phyloP scores from a whole-genome alignment of 257 asterid genomes.

The Forsythia suspensa region DNA sequence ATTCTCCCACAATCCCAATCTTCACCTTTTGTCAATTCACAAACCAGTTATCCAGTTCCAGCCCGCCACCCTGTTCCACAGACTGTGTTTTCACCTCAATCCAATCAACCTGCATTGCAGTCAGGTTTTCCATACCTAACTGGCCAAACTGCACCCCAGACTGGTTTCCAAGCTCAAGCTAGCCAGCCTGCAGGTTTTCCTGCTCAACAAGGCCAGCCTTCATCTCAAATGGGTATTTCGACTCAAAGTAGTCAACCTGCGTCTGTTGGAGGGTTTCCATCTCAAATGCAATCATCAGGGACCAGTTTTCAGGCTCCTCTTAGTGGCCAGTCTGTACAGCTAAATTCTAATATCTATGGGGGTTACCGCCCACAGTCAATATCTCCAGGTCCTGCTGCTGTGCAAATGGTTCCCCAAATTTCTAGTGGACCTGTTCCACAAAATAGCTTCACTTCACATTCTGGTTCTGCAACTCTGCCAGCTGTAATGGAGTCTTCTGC shows the following conservation, averaged over 20 bases:
- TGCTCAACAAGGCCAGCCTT: constrained; percentile 56
- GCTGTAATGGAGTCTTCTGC: constrained; percentile 46
- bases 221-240: constrained; percentile 43
- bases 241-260: constrained; percentile 50
- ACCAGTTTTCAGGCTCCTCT: constrained; percentile 27
- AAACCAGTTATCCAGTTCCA: constrained; percentile 37
- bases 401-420: constrained; percentile 47
- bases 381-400: constrained; percentile 36
- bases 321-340: constrained; percentile 33
- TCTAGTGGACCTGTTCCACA: constrained; percentile 43
- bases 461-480: constrained; percentile 38
- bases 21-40: constrained; percentile 38
- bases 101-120: constrained; percentile 36
- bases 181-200: constrained; percentile 45
- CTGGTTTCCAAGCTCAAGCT: constrained; percentile 36
- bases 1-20: constrained; percentile 78
- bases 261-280: constrained; percentile 36
- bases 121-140: constrained; percentile 35
- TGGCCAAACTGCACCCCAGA: constrained; percentile 35
- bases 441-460: constrained; percentile 43
- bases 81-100: constrained; percentile 37
- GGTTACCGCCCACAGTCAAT: constrained; percentile 39
- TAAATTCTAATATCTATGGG: constrained; percentile 56
- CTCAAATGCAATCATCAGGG: constrained; percentile 32
- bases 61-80: constrained; percentile 33